These are phyloP conservation scores for Salix arbutifolia DNA, from an alignment of 345 rosid species.

Conservation along the genomic window DNA sequence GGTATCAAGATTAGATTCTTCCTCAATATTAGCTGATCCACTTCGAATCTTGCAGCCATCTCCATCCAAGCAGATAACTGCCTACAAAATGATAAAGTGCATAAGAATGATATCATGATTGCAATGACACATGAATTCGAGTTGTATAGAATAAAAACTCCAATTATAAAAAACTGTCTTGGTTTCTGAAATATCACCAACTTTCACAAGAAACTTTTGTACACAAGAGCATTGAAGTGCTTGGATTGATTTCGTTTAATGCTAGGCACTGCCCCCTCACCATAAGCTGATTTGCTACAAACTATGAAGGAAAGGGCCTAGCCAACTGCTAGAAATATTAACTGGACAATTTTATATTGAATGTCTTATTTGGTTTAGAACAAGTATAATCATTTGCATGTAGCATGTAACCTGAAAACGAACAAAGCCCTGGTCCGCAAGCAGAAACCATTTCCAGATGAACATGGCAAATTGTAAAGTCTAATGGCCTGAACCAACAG, in stretches of 20 bases:
- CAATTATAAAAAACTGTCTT: constrained; percentile 1
- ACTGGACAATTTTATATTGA: neutral
- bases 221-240: neutral
- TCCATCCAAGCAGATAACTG: constrained; percentile 98
- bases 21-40: constrained; percentile 45
- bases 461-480: neutral
- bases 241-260: constrained; percentile 2
- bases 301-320: neutral
- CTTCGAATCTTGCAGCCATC: constrained; percentile 81
- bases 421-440: neutral
- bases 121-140: constrained; percentile 1
- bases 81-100: constrained; percentile 53
- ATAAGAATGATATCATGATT: constrained; percentile 28
- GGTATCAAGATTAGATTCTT: constrained; percentile 70
- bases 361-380: neutral
- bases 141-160: constrained; percentile 4
- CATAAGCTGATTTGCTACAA: neutral
- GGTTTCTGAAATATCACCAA: neutral
- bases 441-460: neutral
- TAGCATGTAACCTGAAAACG: neutral
- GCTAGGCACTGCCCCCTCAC: neutral
- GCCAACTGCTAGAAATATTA: constrained; percentile 3
- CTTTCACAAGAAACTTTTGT: neutral
- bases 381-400: neutral
- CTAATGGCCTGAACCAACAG: neutral